These are phyloP conservation scores for Aspergillus fumigatus DNA, from an alignment of 2,329 filamentous ascomycete species.

Conservation along the genomic window DNA sequence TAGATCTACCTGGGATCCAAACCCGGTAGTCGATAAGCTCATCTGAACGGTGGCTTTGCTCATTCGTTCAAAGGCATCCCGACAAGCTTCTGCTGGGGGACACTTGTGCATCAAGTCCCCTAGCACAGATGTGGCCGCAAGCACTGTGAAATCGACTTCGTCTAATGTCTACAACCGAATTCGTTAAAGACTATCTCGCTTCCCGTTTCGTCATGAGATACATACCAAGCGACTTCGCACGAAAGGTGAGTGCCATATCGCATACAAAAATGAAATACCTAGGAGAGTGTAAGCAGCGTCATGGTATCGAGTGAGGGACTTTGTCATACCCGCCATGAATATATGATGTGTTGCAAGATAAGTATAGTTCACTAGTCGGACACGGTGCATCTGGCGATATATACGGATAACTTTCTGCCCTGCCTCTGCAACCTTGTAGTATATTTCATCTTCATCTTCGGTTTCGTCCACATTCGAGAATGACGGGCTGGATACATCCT, in stretches of 20 bases:
- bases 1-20: slow-evolving; percentile 50
- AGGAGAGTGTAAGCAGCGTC: slow-evolving; percentile 10
- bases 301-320: slow-evolving; percentile 3
- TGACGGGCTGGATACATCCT: slow-evolving; percentile 55
- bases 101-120: slow-evolving; percentile 91
- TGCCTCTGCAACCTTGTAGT: slow-evolving; percentile 90
- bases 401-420: slow-evolving; percentile 88
- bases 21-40: slow-evolving; percentile 82
- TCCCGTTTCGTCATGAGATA: slow-evolving; percentile 10
- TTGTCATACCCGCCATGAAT: slow-evolving; percentile 78
- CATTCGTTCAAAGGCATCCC: slow-evolving; percentile 91
- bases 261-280: slow-evolving; percentile 88
- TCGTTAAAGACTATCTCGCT: slow-evolving; percentile 7
- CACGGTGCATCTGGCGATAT: slow-evolving; percentile 82
- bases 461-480: slow-evolving; percentile 42
- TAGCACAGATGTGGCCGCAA: slow-evolving; percentile 88
- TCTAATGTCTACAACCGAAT: slow-evolving; percentile 63
- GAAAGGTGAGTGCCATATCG: slow-evolving; percentile 91
- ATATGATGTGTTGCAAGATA: slow-evolving; percentile 93
- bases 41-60: slow-evolving; percentile 94
- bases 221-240: slow-evolving; percentile 81
- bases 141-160: slow-evolving; percentile 94
- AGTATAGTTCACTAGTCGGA: slow-evolving; percentile 90
- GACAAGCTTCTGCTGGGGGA: slow-evolving; percentile 87
- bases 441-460: slow-evolving; percentile 84